A percentile compares a stretch with the other conserved stretches of the same genome.
Conservation (phyloP, 1,139 yeast genomes). For the Magnusiomyces suaveolens region DNA sequence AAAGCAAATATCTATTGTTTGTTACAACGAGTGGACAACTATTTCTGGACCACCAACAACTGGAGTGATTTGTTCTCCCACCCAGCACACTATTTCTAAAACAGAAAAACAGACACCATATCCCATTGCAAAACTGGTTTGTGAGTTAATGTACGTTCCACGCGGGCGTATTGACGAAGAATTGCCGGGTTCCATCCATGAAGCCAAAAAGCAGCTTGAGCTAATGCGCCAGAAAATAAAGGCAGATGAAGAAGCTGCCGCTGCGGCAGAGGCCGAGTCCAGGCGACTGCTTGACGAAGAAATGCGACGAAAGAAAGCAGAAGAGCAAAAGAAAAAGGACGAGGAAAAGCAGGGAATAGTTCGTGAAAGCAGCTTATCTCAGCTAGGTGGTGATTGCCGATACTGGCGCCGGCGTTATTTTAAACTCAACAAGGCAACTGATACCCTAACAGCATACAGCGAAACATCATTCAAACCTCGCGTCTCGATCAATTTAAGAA, state of each 20-base stretch:
- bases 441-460: slow-evolving; percentile 55
- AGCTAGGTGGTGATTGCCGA: slow-evolving; percentile 70
- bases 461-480: slow-evolving; percentile 53
- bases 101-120: slow-evolving; percentile 42
- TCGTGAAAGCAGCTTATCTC: slow-evolving; percentile 58
- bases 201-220: slow-evolving; percentile 30
- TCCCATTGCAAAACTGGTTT: slow-evolving; percentile 52
- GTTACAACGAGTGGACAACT: slow-evolving; percentile 73
- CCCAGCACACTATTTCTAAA: neutral
- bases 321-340: neutral
- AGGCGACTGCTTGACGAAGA: slow-evolving; percentile 3
- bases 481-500: slow-evolving; percentile 59
- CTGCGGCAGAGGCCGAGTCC: too few relatives aligned
- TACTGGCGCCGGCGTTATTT: slow-evolving; percentile 56
- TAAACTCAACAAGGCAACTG: slow-evolving; percentile 43
- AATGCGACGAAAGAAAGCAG: neutral
- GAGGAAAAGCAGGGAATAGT: slow-evolving; percentile 3
- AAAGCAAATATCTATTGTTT: slow-evolving; percentile 45
- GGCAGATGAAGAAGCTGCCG: neutral
- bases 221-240: neutral
- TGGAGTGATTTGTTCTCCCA: neutral
- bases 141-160: slow-evolving; percentile 64
- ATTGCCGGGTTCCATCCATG: slow-evolving; percentile 45
- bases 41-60: neutral
- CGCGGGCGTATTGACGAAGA: slow-evolving; percentile 39